These are phyloP conservation scores for Chenopodium formosanum DNA, from an alignment of 148 eudicot genomes.

Conservation along the genomic window DNA sequence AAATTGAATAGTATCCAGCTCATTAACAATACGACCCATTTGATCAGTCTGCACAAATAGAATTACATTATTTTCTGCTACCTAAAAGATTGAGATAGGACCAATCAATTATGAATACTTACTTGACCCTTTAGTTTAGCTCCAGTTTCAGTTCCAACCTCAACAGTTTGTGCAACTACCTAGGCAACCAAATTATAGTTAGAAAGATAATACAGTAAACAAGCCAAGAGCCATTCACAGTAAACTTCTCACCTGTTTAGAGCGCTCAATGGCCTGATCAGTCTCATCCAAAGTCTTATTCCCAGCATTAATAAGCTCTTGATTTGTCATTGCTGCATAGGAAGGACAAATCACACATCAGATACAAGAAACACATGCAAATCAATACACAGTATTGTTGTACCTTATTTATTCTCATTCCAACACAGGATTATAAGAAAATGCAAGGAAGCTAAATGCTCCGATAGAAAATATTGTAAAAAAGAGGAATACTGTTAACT, in stretches of 20 bases:
- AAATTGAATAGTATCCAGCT: slow-evolving; percentile 91
- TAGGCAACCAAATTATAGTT: slow-evolving; percentile 24
- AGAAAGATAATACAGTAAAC: neutral
- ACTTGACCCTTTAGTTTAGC: slow-evolving; percentile 83
- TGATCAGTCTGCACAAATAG: slow-evolving; percentile 72
- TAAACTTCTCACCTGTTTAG: slow-evolving; percentile 62
- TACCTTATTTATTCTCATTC: neutral
- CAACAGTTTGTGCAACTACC: slow-evolving; percentile 94
- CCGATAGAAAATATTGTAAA: neutral
- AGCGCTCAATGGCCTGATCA: slow-evolving; percentile 97
- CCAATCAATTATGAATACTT: slow-evolving; percentile 33
- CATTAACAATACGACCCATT: slow-evolving; percentile 95
- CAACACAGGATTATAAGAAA: neutral
- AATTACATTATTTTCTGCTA: slow-evolving; percentile 18
- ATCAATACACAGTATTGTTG: neutral
- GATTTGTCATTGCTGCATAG: slow-evolving; percentile 80
- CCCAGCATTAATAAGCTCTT: slow-evolving; percentile 89
- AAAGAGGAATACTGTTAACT: neutral
- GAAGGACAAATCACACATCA: slow-evolving; percentile 14
- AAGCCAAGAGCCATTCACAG: neutral
- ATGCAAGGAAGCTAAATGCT: neutral
- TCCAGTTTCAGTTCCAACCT: slow-evolving; percentile 94
- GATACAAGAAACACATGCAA: neutral
- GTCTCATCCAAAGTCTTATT: slow-evolving; percentile 81
- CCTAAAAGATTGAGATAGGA: slow-evolving; percentile 1